Evolutionary conservation across 495 filamentous ascomycete species (phyloP).

Genomic region (Daldinia concentrica): DNA sequence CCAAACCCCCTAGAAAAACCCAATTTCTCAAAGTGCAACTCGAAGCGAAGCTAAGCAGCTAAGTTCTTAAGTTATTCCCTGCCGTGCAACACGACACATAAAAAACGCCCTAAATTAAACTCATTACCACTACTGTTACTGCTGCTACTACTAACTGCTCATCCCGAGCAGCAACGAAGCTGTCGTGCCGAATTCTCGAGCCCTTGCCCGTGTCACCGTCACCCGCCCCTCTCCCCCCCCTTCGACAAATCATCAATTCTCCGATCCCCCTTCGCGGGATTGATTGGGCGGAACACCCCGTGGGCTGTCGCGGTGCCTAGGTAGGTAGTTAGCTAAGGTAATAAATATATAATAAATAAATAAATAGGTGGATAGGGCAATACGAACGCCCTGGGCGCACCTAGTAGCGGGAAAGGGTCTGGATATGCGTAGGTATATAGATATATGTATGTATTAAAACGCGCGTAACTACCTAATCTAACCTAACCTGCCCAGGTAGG

Average conservation of each 20-base stretch:
- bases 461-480: neutral
- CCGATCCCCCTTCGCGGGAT: conserved; percentile 23
- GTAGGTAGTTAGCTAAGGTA: no score
- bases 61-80: neutral
- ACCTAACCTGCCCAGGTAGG: neutral
- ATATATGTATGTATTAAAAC: neutral
- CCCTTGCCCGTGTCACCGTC: conserved; percentile 34
- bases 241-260: conserved; percentile 44
- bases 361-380: neutral
- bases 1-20: neutral
- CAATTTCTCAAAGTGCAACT: conserved; percentile 3
- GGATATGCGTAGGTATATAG: no score
- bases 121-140: neutral
- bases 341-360: neutral
- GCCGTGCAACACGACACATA: neutral
- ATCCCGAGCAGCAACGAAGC: neutral
- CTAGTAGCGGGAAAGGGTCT: no score
- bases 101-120: neutral
- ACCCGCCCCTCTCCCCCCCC: neutral
- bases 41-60: neutral
- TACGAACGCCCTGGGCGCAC: conserved; percentile 19
- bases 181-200: neutral
- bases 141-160: neutral
- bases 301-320: neutral
- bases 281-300: no score